phyloP scores from a whole-genome alignment of 2,329 filamentous ascomycete species.

The Paecilomyces formosus region DNA sequence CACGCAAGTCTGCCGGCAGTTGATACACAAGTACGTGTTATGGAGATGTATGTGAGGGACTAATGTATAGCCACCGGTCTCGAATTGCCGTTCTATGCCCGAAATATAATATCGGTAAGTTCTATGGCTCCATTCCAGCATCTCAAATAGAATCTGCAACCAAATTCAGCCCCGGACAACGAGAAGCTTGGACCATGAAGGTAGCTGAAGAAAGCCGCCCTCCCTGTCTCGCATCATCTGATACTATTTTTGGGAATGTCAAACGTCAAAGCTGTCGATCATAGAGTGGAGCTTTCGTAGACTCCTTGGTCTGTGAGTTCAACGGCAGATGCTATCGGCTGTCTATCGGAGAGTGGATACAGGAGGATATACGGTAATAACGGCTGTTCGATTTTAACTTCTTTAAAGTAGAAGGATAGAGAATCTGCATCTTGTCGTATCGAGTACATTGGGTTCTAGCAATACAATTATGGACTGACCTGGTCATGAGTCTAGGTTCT shows the following conservation, averaged over 20 bases:
- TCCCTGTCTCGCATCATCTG: not conserved
- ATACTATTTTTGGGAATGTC: not conserved
- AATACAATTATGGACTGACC: too few species aligned
- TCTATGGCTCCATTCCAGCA: not conserved
- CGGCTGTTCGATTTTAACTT: too few species aligned
- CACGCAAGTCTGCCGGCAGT: not conserved
- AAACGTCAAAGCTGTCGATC: not conserved
- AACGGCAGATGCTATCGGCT: not conserved
- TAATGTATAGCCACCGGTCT: too few species aligned
- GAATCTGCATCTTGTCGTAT: too few species aligned
- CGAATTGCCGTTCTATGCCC: too few species aligned
- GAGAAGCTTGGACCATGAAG: too few species aligned
- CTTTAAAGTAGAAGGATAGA: too few species aligned
- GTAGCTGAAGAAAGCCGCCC: too few species aligned
- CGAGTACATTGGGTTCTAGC: too few species aligned
- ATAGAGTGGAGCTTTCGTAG: not conserved
- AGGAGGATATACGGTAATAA: not conserved
- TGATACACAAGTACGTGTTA: not conserved
- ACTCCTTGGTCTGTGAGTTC: not conserved
- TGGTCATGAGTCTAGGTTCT: too few species aligned
- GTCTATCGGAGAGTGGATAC: not conserved
- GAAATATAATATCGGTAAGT: too few species aligned
- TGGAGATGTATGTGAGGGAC: not conserved
- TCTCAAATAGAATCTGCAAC: not conserved
- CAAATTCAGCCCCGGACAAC: too few species aligned